These are phyloP conservation scores for Neopestalotiopsis sp. DNA, from an alignment of 2,329 filamentous ascomycete genomes.

Conservation along the genomic window DNA sequence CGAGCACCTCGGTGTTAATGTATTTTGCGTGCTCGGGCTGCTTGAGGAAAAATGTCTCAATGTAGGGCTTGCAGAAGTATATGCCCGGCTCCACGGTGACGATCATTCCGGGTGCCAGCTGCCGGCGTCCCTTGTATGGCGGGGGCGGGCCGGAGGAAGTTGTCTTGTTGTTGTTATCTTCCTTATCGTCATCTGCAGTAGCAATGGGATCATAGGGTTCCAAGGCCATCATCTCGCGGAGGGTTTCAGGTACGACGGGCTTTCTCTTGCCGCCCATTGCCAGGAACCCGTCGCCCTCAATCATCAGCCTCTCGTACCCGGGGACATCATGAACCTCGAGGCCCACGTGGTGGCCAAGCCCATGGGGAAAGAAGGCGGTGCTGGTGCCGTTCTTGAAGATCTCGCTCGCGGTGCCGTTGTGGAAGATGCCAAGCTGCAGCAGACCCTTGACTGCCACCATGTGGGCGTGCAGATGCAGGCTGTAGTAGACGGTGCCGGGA, in stretches of 20 bases:
- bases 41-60: slow-evolving; percentile 71
- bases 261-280: slow-evolving; percentile 32
- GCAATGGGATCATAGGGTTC: slow-evolving; percentile 12
- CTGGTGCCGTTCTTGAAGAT: slow-evolving; percentile 59
- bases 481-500: slow-evolving; percentile 73
- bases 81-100: slow-evolving; percentile 82
- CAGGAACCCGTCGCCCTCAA: slow-evolving; percentile 9
- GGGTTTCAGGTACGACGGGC: slow-evolving; percentile 35
- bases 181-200: neutral
- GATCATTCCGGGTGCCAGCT: slow-evolving; percentile 67
- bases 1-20: slow-evolving; percentile 69
- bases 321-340: slow-evolving; percentile 65
- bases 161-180: slow-evolving; percentile 16
- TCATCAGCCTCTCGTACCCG: slow-evolving; percentile 17
- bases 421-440: slow-evolving; percentile 73
- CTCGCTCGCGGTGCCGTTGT: slow-evolving; percentile 63
- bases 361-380: slow-evolving; percentile 70
- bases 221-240: slow-evolving; percentile 38
- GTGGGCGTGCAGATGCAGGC: slow-evolving; percentile 76
- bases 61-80: slow-evolving; percentile 77
- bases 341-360: slow-evolving; percentile 69
- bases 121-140: slow-evolving; percentile 41
- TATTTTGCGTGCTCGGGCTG: slow-evolving; percentile 63
- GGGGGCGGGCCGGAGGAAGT: slow-evolving; percentile 17
- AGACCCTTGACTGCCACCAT: slow-evolving; percentile 75